Conservation (phyloP, 2,329 filamentous ascomycete species). For the Madurella mycetomatis region DNA sequence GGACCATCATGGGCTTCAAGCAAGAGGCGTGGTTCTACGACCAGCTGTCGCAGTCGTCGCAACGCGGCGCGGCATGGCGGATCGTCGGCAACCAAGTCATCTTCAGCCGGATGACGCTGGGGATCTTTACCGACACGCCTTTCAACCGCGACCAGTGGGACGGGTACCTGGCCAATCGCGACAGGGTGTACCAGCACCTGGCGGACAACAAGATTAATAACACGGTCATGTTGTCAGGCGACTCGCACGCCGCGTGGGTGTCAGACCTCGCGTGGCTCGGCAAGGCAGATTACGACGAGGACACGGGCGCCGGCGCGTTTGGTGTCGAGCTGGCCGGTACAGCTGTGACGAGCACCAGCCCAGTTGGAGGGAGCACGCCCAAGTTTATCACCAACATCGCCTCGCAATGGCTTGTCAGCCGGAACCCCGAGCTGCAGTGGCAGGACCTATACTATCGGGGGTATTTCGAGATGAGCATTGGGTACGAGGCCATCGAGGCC, state of each 20-base stretch:
- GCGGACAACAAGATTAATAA: constrained; percentile 66
- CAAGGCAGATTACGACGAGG: constrained; percentile 47
- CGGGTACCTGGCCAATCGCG: constrained; percentile 66
- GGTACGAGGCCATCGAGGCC: constrained; percentile 54
- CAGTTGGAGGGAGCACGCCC: constrained; percentile 56
- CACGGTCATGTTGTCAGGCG: constrained; percentile 68
- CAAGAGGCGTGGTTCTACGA: constrained; percentile 74
- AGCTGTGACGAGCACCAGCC: constrained; percentile 58
- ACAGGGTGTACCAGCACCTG: constrained; percentile 63
- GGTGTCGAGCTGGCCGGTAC: constrained; percentile 64
- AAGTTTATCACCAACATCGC: constrained; percentile 46
- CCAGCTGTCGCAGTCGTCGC: constrained; percentile 51
- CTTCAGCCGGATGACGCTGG: constrained; percentile 43
- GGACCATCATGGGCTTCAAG: constrained; percentile 64
- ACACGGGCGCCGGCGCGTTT: constrained; percentile 51
- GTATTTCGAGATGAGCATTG: constrained; percentile 63
- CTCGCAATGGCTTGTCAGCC: constrained; percentile 39
- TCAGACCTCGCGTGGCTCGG: constrained; percentile 56
- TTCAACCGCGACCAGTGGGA: constrained; percentile 39
- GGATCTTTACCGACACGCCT: constrained; percentile 30
- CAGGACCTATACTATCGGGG: constrained; percentile 69
- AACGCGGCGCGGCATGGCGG: constrained; percentile 65
- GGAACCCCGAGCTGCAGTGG: constrained; percentile 66
- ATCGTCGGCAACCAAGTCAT: constrained; percentile 68
- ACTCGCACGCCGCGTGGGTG: constrained; percentile 64